A percentile compares a stretch with the other conserved stretches of the same genome.
phyloP scores from a whole-genome alignment of 106 monocot species.

The Triglochin maritima region DNA sequence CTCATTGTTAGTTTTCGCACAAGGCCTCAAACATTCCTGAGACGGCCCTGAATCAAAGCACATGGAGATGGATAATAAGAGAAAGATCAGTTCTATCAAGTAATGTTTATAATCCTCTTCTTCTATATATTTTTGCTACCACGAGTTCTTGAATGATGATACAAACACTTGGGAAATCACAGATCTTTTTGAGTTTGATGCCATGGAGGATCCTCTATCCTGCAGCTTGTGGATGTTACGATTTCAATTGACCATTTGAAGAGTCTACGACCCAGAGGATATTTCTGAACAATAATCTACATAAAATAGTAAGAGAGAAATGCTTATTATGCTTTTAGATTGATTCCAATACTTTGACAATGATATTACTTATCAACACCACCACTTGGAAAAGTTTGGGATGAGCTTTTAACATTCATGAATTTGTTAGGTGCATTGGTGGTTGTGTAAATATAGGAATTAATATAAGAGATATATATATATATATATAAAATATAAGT shows the following conservation, averaged over 20 bases:
- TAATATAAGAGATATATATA: too few relatives aligned
- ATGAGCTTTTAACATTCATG: too few relatives aligned
- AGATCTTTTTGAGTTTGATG: slow-evolving; percentile 94
- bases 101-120: slow-evolving; percentile 13
- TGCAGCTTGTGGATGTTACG: slow-evolving; percentile 61
- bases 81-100: slow-evolving; percentile 79
- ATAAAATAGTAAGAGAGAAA: too few relatives aligned
- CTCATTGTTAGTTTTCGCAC: too few relatives aligned
- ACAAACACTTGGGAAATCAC: slow-evolving; percentile 2
- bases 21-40: too few relatives aligned
- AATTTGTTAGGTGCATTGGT: too few relatives aligned
- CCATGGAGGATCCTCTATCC: slow-evolving; percentile 76
- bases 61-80: slow-evolving; percentile 83
- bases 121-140: background rate
- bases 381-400: too few relatives aligned
- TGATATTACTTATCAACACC: too few relatives aligned
- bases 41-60: slow-evolving; percentile 70
- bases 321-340: too few relatives aligned
- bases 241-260: slow-evolving; percentile 65
- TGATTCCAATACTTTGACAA: too few relatives aligned
- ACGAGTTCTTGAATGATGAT: background rate
- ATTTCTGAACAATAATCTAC: slow-evolving; percentile 60
- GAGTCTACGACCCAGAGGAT: slow-evolving; percentile 47
- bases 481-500: too few relatives aligned
- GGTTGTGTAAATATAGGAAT: too few relatives aligned